Evolutionary conservation across 768 basidiomycete genomes (phyloP).

Genomic region (Trametes meyenii): DNA sequence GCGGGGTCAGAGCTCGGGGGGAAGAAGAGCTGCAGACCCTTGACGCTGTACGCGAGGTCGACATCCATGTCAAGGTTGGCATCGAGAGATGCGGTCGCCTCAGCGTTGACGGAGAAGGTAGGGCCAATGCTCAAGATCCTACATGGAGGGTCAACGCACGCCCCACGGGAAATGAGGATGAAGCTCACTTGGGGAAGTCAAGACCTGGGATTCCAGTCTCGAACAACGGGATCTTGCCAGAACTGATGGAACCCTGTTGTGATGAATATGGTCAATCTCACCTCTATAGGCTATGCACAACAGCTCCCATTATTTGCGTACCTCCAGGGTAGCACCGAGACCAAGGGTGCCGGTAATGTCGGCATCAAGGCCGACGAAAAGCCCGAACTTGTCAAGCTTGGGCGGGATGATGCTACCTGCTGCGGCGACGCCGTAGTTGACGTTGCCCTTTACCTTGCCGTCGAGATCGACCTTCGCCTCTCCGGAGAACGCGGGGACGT

Average conservation of each 20-base stretch:
- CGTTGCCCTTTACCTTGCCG: conserved; percentile 38
- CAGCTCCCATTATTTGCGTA: conserved; percentile 21
- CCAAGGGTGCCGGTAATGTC: conserved; percentile 43
- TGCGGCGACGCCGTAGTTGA: conserved; percentile 44
- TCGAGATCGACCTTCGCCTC: conserved; percentile 29
- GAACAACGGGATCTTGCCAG: conserved; percentile 45
- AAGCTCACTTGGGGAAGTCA: conserved; percentile 50
- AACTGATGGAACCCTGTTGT: conserved; percentile 42
- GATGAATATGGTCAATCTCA: neutral
- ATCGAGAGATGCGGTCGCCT: conserved; percentile 34
- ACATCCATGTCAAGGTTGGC: conserved; percentile 44
- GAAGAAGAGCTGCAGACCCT: conserved; percentile 47
- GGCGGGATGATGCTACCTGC: conserved; percentile 48
- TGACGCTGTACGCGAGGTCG: conserved; percentile 47
- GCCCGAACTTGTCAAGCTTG: conserved; percentile 14
- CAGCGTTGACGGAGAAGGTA: conserved; percentile 45
- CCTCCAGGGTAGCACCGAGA: conserved; percentile 42
- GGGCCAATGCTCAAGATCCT: conserved; percentile 54
- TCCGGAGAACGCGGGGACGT: conserved; percentile 23
- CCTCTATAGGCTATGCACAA: too few relatives aligned
- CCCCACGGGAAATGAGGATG: neutral
- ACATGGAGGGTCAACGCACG: neutral
- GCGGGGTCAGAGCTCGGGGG: conserved; percentile 38
- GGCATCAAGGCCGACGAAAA: conserved; percentile 38
- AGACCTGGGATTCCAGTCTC: conserved; percentile 50